phyloP scores from a whole-genome alignment of 2,329 filamentous ascomycete genomes.

The Trichoderma afroharzianum region DNA sequence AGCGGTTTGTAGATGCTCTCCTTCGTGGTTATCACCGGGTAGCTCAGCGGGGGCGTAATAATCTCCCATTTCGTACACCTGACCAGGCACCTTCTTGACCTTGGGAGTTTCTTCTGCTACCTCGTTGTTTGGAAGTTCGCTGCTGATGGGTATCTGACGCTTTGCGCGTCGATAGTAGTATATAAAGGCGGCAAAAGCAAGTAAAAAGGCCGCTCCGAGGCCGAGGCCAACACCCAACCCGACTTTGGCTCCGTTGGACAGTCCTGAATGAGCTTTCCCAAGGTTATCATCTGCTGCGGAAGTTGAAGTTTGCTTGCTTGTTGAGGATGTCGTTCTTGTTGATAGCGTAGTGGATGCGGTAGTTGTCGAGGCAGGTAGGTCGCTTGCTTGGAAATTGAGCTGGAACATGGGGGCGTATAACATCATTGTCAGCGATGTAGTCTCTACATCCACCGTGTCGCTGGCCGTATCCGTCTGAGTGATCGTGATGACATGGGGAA shows the following conservation, averaged over 20 bases:
- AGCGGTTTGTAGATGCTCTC: not conserved
- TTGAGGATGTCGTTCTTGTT: not conserved
- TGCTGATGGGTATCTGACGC: not conserved
- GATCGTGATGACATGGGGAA: constrained; percentile 7
- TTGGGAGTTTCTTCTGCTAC: not conserved
- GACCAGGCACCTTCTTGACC: not conserved
- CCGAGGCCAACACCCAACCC: constrained; percentile 20
- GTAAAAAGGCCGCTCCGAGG: constrained; percentile 11
- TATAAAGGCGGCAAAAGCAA: constrained; percentile 7
- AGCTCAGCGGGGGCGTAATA: not conserved
- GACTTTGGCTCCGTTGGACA: constrained; percentile 21
- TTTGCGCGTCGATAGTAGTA: constrained; percentile 15
- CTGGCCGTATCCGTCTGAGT: not conserved
- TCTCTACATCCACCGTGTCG: not conserved
- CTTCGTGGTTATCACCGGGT: not conserved
- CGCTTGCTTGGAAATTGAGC: constrained; percentile 26
- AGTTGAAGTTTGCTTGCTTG: not conserved
- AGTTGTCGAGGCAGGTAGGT: constrained; percentile 21
- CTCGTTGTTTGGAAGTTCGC: not conserved
- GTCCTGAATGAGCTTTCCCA: not conserved
- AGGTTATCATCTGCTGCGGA: not conserved
- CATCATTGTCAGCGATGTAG: constrained; percentile 14
- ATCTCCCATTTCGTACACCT: constrained; percentile 1
- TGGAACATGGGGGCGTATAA: constrained; percentile 31
- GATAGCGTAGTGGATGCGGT: not conserved